Evolutionary conservation across 345 rosid genomes (phyloP), one percentile per base, ranked within the genome.

Genomic region (Cardiospermum halicacabum): DNA sequence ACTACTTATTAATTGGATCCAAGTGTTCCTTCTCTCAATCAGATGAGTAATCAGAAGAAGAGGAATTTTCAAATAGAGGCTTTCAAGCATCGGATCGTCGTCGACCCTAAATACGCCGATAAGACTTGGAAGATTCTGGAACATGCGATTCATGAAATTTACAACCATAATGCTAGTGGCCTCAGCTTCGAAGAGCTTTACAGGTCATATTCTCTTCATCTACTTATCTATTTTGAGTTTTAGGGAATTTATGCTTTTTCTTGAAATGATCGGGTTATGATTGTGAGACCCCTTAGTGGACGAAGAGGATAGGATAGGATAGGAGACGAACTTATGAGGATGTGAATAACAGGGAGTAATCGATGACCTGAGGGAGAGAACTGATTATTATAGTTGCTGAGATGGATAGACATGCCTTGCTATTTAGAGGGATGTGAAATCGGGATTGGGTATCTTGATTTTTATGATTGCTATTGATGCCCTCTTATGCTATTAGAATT

Each of bases 111-210:
- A 70, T 87, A 85, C 70, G 85, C 90, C 16, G 88, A 87, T 36
- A 87, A 87, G 81, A 85, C 94, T 1, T 87, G 94, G 94, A 87
- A 72, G 81, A 75, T 83, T 69, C 75, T 87, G 45, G 94, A 85
- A 63, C 87, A 87, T 65, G 94, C 91, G 54, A 81, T 85, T 67
- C 91, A 83, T 53, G 94, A 87, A 78, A 87, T 85, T 85, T 87
- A 85, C 64, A 82, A 81, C 67, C 89, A 85, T 40, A 87, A 87
- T 53, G 91, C 91, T 36, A 83, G 88, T 47, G 90, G 86, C 61
- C 90, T 87, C 31, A 84, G 86, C 56, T 84, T 87, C 53, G 93
- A 87, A 62, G 88, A 82, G 81, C 90, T 87, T 42, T 81, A 87
- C 57, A 82, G 93, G 90, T 84, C 58, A 7, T 34, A 31, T 19